These are phyloP conservation scores for Amborella trichopoda DNA, from an alignment of 164 flowering plant genomes.

Conservation along the genomic window DNA sequence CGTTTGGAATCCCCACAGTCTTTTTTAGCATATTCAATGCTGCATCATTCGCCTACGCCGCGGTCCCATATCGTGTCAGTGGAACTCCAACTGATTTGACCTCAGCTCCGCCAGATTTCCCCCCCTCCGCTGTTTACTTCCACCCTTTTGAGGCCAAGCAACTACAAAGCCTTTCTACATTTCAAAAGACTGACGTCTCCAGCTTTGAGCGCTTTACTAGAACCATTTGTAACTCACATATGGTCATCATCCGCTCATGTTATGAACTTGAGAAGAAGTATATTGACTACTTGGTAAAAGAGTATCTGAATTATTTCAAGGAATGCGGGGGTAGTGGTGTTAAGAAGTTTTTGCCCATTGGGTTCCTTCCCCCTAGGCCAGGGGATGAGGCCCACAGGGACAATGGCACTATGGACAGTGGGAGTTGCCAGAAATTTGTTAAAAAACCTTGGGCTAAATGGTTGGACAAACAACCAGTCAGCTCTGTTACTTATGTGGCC, in stretches of 20 bases:
- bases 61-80: background rate
- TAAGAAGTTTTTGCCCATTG: conserved; percentile 19
- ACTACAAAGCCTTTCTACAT: conserved; percentile 2
- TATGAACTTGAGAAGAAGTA: conserved; percentile 7
- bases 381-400: conserved; percentile 1
- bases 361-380: conserved; percentile 13
- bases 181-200: conserved; percentile 10
- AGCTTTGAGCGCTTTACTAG: background rate
- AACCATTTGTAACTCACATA: background rate
- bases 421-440: background rate
- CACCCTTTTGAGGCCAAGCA: conserved; percentile 6
- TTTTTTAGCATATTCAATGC: conserved; percentile 7
- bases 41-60: background rate
- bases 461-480: conserved; percentile 3
- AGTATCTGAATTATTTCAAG: conserved; percentile 8
- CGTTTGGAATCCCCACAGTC: background rate
- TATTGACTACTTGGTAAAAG: conserved; percentile 1
- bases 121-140: background rate
- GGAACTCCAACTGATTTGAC: background rate
- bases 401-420: no score
- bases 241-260: conserved; percentile 7
- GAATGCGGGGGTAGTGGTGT: background rate
- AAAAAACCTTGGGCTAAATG: no score
- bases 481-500: conserved; percentile 18
- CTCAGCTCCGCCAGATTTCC: background rate